These are phyloP conservation scores for Starmerella geochares DNA, from an alignment of 805 yeast species.

Conservation along the genomic window DNA sequence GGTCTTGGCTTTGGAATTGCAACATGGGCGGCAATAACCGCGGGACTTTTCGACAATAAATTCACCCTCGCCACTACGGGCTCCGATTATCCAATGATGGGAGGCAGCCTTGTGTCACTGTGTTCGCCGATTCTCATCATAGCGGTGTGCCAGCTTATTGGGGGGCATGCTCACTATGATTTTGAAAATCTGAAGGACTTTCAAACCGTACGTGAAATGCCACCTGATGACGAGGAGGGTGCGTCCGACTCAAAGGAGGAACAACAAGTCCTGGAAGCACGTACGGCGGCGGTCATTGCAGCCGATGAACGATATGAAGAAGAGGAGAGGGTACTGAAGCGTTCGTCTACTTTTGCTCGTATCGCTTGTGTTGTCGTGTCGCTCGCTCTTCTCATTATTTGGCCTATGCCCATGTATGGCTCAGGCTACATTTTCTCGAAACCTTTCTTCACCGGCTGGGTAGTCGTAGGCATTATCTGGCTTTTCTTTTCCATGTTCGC, in stretches of 20 bases:
- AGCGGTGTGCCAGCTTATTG: constrained; percentile 53
- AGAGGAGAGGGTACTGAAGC: constrained; percentile 44
- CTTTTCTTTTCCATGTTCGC: constrained; percentile 43
- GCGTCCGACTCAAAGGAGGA: constrained; percentile 6
- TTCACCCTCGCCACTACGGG: constrained; percentile 51
- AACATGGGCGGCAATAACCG: constrained; percentile 45
- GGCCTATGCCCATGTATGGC: constrained; percentile 97
- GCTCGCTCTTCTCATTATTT: constrained; percentile 53
- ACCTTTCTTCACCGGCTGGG: constrained; percentile 80
- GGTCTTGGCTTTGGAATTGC: constrained; percentile 67
- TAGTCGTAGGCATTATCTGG: constrained; percentile 74
- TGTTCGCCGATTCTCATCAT: constrained; percentile 57
- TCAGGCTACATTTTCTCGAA: constrained; percentile 62
- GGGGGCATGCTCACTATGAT: constrained; percentile 65
- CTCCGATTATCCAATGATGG: constrained; percentile 76
- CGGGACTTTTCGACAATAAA: constrained; percentile 36
- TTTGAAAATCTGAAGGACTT: constrained; percentile 52
- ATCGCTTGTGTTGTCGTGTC: constrained; percentile 52
- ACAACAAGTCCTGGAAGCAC: constrained; percentile 10
- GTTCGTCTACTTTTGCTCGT: constrained; percentile 53
- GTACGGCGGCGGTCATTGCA: constrained; percentile 9
- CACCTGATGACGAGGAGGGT: constrained; percentile 19
- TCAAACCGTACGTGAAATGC: constrained; percentile 39
- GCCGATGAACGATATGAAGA: constrained; percentile 27
- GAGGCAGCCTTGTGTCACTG: constrained; percentile 78